Evolutionary conservation across 768 basidiomycete species (phyloP), one percentile per base, ranked within the genome.

Genomic region (Termitomyces sp.): DNA sequence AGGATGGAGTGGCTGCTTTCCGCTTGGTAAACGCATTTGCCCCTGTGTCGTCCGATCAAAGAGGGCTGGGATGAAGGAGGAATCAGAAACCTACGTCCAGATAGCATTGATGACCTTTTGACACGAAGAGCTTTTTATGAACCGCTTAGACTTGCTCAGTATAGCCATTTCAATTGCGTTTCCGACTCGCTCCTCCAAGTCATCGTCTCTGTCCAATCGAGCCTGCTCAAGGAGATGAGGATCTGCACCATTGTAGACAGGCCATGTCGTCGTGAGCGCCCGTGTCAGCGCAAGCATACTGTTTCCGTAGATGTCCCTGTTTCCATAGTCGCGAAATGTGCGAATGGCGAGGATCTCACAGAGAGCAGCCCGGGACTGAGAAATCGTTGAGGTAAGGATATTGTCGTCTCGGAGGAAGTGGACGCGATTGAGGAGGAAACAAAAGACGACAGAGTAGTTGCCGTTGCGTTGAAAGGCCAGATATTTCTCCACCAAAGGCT

Each of bases 141-240:
- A 97, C 19, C 84, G 76, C 65, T 92, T 94, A 5, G 93, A 86
- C 64, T 85, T 88, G 58, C 89, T 83, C 21, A 96, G 77, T 61
- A 97, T 94, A 4, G 94, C 94, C 77, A 93, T 78, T 69, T 98
- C 94, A 49, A 97, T 89, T 1, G 93, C 94, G 65, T 94, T 97
- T 5, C 95, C 94, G 1, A 94, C 85, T 54, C 86, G 70, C 52
- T 92, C 85, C 63, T 91, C 87, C 32, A 88, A 67, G 63, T 89
- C 87, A 53, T 85, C 84, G 58, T 88, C 85, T 40, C 82, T 72
- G 50, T 91, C 83, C 56, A 82, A 78, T 56, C 79, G 77, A 5
- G 84, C 88, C 53, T 80, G 77, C 19, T 76, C 68, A 39, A 92
- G 63, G 11, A 90, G 66, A 27, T 73, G 74, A 2, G 79, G 70